A percentile compares a stretch with the other conserved stretches of the same genome.
These are phyloP conservation scores for Ustilago vetiveriae DNA, from an alignment of 1,284 basidiomycete genomes.

Conservation along the genomic window DNA sequence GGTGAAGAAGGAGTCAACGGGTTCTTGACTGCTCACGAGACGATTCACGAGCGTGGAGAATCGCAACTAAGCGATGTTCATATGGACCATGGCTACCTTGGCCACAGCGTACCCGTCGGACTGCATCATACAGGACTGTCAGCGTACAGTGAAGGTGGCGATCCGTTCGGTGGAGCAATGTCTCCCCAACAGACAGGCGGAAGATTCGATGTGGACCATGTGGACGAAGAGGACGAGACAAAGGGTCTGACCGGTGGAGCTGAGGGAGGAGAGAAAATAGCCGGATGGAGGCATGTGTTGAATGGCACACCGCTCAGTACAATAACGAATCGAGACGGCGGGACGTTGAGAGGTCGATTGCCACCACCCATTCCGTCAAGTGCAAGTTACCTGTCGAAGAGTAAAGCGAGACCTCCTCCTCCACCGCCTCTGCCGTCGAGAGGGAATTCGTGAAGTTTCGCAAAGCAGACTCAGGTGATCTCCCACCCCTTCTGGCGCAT, in stretches of 20 bases:
- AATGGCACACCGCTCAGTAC: not conserved
- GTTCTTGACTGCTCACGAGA: constrained; percentile 19
- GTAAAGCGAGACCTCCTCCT: constrained; percentile 30
- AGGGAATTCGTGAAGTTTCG: constrained; percentile 12
- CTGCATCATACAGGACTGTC: constrained; percentile 38
- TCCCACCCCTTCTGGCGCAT: too few species aligned
- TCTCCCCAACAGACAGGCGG: constrained; percentile 39
- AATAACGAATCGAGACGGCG: not conserved
- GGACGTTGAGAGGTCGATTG: constrained; percentile 10
- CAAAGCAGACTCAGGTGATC: too few species aligned
- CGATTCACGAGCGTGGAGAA: constrained; percentile 36
- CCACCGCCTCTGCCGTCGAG: constrained; percentile 29
- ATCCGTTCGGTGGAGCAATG: constrained; percentile 34
- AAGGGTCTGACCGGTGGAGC: constrained; percentile 13
- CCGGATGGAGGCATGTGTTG: constrained; percentile 5
- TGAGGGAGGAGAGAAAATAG: not conserved
- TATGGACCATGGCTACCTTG: constrained; percentile 16
- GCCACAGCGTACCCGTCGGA: constrained; percentile 3
- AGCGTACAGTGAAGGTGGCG: constrained; percentile 29
- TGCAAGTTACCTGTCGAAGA: constrained; percentile 26
- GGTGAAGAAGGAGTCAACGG: constrained; percentile 5
- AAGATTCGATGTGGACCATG: constrained; percentile 3
- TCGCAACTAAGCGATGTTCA: constrained; percentile 22
- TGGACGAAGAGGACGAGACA: constrained; percentile 27
- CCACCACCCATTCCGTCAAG: constrained; percentile 42